A percentile compares a stretch with the other conserved stretches of the same genome.
Evolutionary conservation across 2,329 filamentous ascomycete genomes (phyloP).

Genomic region (Colletotrichum navitas): DNA sequence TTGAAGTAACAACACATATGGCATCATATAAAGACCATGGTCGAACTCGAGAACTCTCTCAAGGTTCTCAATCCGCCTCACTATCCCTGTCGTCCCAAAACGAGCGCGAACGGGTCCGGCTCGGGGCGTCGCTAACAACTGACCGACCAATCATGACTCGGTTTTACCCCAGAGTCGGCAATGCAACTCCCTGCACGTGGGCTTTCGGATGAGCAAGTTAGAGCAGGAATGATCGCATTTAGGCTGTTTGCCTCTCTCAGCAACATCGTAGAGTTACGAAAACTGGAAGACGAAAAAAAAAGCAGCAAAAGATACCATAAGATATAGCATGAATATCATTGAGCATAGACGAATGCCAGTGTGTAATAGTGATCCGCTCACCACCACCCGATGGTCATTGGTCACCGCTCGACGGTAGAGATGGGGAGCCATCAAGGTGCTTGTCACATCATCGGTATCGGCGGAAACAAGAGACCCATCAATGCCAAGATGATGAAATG

Average conservation of each 20-base stretch:
- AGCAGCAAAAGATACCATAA: too few species aligned
- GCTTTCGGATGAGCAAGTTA: conserved; percentile 53
- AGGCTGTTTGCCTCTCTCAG: neutral
- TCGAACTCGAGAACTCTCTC: conserved; percentile 20
- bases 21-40: conserved; percentile 1
- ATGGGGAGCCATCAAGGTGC: conserved; percentile 36
- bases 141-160: conserved; percentile 48
- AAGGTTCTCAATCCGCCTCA: conserved; percentile 31
- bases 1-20: too few species aligned
- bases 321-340: neutral
- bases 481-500: conserved; percentile 33
- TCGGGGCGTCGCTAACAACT: conserved; percentile 17
- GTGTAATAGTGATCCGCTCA: neutral
- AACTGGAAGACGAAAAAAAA: too few species aligned
- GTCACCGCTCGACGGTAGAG: neutral
- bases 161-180: conserved; percentile 45
- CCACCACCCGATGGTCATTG: neutral
- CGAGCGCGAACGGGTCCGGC: conserved; percentile 34
- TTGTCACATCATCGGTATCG: conserved; percentile 32
- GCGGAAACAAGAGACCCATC: conserved; percentile 9
- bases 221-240: conserved; percentile 48
- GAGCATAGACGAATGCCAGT: neutral
- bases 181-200: conserved; percentile 6
- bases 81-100: conserved; percentile 38
- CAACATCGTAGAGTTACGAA: neutral